Conservation (phyloP, 192 early-diverging fungal species). For the Mortierella alpina region DNA sequence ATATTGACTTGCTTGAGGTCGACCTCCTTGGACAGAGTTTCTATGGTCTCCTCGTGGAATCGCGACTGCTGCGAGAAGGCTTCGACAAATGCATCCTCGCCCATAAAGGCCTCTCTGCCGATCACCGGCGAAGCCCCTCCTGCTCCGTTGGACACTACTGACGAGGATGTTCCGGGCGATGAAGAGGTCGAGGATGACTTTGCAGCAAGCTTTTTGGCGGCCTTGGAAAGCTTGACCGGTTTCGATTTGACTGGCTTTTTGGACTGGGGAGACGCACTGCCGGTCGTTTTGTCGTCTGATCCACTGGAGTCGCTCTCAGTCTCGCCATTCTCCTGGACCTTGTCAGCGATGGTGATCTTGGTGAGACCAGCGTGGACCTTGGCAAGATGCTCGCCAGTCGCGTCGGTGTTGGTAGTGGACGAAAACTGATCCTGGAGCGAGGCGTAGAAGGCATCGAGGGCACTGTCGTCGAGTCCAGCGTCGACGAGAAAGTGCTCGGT, state of each 20-base stretch:
- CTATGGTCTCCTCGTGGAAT: constrained; percentile 85
- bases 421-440: constrained; percentile 14
- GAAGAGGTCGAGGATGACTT: constrained; percentile 14
- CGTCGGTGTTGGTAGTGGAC: neutral
- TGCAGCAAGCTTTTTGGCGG: constrained; percentile 46
- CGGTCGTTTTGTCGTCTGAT: constrained; percentile 3
- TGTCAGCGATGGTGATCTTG: constrained; percentile 6
- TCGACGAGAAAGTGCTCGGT: constrained; percentile 73
- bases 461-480: constrained; percentile 65
- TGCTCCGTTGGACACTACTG: neutral
- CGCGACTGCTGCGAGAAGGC: constrained; percentile 85
- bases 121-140: constrained; percentile 1
- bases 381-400: neutral
- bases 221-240: constrained; percentile 48
- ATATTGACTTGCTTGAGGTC: constrained; percentile 85
- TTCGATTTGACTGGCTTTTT: constrained; percentile 36
- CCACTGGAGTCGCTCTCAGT: constrained; percentile 16
- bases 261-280: constrained; percentile 11
- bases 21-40: constrained; percentile 82
- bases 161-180: neutral
- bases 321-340: constrained; percentile 10
- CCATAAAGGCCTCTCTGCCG: constrained; percentile 20
- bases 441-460: constrained; percentile 60
- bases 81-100: constrained; percentile 60
- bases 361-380: constrained; percentile 8